Percentiles rank a stretch among this genome's conserved stretches.
These are phyloP conservation scores for Chrysosporium keratinophilum DNA, from an alignment of 2,329 filamentous ascomycete species.

Conservation along the genomic window DNA sequence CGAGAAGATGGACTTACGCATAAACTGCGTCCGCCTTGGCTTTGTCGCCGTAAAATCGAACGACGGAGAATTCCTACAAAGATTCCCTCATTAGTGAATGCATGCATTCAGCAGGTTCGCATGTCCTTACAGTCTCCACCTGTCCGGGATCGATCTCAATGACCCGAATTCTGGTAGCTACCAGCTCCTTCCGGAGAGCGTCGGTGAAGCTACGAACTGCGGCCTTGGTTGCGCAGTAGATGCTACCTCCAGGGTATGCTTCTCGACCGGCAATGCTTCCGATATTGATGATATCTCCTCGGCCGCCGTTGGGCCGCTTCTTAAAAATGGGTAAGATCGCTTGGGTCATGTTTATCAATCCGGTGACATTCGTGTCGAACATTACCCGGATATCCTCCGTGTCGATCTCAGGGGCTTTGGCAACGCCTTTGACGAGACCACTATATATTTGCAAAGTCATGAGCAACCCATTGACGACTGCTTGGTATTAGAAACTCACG, in stretches of 20 bases:
- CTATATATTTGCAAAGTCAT: slow-evolving; percentile 34
- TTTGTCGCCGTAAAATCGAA: slow-evolving; percentile 82
- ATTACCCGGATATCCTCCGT: slow-evolving; percentile 75
- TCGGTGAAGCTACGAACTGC: slow-evolving; percentile 80
- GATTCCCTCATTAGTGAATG: not conserved
- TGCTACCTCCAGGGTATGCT: slow-evolving; percentile 71
- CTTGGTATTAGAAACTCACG: slow-evolving; percentile 48
- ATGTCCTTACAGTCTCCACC: slow-evolving; percentile 62
- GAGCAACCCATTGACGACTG: not conserved
- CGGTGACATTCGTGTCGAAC: slow-evolving; percentile 89
- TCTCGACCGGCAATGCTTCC: slow-evolving; percentile 86
- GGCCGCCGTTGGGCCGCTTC: slow-evolving; percentile 55
- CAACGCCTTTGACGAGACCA: slow-evolving; percentile 80
- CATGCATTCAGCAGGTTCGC: not conserved
- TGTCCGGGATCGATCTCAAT: slow-evolving; percentile 88
- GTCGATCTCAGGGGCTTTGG: slow-evolving; percentile 70
- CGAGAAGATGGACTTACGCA: slow-evolving; percentile 45
- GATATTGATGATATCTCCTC: slow-evolving; percentile 91
- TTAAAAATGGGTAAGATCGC: slow-evolving; percentile 76
- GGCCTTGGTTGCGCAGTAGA: slow-evolving; percentile 90
- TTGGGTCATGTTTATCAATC: slow-evolving; percentile 94
- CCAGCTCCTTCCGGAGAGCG: slow-evolving; percentile 68
- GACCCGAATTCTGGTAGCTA: slow-evolving; percentile 67
- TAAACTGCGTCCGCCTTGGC: slow-evolving; percentile 83
- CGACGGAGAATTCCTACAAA: slow-evolving; percentile 67